phyloP scores from a whole-genome alignment of 495 filamentous ascomycete species.

The Poronia punctata region DNA sequence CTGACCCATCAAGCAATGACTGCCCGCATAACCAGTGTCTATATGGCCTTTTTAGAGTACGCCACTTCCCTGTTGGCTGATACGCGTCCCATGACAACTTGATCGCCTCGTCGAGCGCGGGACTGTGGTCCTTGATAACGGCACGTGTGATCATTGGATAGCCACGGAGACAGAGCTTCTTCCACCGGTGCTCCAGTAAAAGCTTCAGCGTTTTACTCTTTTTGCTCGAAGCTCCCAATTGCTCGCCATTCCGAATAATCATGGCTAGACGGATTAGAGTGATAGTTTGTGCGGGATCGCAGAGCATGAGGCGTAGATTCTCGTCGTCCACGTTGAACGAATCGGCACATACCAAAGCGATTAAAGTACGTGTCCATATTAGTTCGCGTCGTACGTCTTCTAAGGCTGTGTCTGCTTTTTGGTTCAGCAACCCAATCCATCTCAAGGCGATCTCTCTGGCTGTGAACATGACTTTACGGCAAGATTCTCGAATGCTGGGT shows the following conservation, averaged over 20 bases:
- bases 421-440: slow-evolving; percentile 20
- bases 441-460: slow-evolving; percentile 16
- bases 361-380: slow-evolving; percentile 19
- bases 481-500: background rate
- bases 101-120: slow-evolving; percentile 29
- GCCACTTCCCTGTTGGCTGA: slow-evolving; percentile 17
- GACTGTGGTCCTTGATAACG: slow-evolving; percentile 12
- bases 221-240: slow-evolving; percentile 7
- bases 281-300: slow-evolving; percentile 11
- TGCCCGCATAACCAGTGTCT: slow-evolving; percentile 1
- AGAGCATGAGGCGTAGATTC: slow-evolving; percentile 15
- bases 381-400: slow-evolving; percentile 14
- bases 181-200: slow-evolving; percentile 16
- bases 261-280: slow-evolving; percentile 12
- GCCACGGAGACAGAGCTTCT: slow-evolving; percentile 11
- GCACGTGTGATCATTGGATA: slow-evolving; percentile 26
- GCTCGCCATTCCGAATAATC: slow-evolving; percentile 20
- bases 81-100: slow-evolving; percentile 31
- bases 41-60: background rate
- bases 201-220: background rate
- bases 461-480: slow-evolving; percentile 10
- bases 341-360: slow-evolving; percentile 25
- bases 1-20: background rate
- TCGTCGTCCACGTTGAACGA: slow-evolving; percentile 25
- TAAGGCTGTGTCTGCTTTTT: slow-evolving; percentile 11